These are phyloP conservation scores for Aureobasidium zeae DNA, from an alignment of 2,329 filamentous ascomycete species.

Conservation along the genomic window DNA sequence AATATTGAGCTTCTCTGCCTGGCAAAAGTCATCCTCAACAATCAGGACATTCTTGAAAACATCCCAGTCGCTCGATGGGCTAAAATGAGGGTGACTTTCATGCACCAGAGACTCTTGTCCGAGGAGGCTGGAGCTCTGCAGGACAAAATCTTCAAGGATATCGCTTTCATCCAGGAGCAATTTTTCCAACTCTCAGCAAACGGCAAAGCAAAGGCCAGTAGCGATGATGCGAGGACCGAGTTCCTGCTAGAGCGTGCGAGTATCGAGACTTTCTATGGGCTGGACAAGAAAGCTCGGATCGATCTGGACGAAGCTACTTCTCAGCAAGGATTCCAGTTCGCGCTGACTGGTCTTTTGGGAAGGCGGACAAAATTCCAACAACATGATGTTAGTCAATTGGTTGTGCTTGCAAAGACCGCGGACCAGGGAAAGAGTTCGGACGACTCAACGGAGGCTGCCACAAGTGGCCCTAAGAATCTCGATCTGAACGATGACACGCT, in stretches of 20 bases:
- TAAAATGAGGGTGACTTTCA: conserved; percentile 62
- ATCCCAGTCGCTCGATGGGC: conserved; percentile 48
- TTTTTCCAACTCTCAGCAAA: conserved; percentile 26
- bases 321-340: conserved; percentile 66
- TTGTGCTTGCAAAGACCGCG: conserved; percentile 76
- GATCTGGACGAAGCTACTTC: conserved; percentile 60
- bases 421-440: conserved; percentile 9
- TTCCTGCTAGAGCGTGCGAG: conserved; percentile 77
- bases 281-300: conserved; percentile 63
- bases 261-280: conserved; percentile 73
- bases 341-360: conserved; percentile 74
- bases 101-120: conserved; percentile 58
- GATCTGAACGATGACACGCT: conserved; percentile 88
- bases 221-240: conserved; percentile 45
- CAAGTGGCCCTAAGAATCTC: conserved; percentile 44
- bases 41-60: conserved; percentile 38
- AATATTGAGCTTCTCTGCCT: conserved; percentile 75
- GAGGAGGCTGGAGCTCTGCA: conserved; percentile 54
- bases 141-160: conserved; percentile 49
- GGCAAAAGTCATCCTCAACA: conserved; percentile 52
- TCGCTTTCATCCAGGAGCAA: conserved; percentile 45
- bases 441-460: conserved; percentile 3
- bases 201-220: conserved; percentile 18
- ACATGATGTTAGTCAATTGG: conserved; percentile 73
- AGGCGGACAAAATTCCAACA: conserved; percentile 76